Evolutionary conservation across 371 early-diverging fungal species (phyloP).

Genomic region (Syncephalastrum racemosum): DNA sequence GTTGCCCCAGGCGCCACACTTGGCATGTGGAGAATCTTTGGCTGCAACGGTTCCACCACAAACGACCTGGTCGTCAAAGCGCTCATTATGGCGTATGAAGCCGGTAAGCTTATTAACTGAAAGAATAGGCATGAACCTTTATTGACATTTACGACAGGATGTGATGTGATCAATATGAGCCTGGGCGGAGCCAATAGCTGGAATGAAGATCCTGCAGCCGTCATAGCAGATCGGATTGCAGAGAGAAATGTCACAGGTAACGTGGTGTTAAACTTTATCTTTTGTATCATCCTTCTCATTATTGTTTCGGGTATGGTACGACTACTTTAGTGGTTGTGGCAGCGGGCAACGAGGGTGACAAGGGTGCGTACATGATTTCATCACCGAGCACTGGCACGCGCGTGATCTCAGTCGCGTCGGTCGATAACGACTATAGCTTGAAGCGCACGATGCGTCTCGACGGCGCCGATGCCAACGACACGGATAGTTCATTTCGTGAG

Average conservation of each 20-base stretch:
- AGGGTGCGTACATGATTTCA: constrained; percentile 52
- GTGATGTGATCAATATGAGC: constrained; percentile 71
- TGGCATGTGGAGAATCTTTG: constrained; percentile 68
- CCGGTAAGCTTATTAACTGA: constrained; percentile 37
- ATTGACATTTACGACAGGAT: constrained; percentile 19
- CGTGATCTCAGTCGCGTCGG: constrained; percentile 62
- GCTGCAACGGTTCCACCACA: constrained; percentile 62
- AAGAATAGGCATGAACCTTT: background rate
- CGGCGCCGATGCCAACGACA: background rate
- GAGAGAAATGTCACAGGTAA: constrained; percentile 33
- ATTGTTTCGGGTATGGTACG: background rate
- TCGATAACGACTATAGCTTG: constrained; percentile 50
- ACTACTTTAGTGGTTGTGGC: constrained; percentile 53
- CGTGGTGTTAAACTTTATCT: background rate
- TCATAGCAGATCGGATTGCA: constrained; percentile 51
- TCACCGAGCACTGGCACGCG: constrained; percentile 54
- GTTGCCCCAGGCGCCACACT: constrained; percentile 67
- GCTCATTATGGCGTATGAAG: constrained; percentile 62
- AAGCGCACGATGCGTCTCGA: constrained; percentile 10
- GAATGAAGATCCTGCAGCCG: constrained; percentile 53
- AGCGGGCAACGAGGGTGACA: constrained; percentile 62
- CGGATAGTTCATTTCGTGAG: constrained; percentile 22
- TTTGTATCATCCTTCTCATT: background rate
- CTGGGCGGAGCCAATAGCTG: constrained; percentile 67
- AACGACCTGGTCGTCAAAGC: constrained; percentile 70